phyloP scores from a whole-genome alignment of 1,139 yeast genomes.

The Geotrichum australiense region DNA sequence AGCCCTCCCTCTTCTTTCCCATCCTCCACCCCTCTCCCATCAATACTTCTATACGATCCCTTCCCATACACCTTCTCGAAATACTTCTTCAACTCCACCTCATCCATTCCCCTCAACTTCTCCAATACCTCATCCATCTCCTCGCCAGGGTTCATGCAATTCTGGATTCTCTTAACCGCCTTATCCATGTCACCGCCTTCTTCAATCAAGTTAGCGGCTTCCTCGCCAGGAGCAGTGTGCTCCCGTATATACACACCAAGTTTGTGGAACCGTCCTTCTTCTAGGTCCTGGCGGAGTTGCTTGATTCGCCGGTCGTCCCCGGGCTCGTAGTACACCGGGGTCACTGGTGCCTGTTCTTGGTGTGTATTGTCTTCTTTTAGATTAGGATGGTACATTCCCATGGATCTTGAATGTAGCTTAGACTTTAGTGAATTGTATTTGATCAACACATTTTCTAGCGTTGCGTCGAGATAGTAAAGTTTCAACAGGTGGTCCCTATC shows the following conservation, averaged over 20 bases:
- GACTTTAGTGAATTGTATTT: conserved; percentile 21
- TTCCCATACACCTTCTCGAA: conserved; percentile 7
- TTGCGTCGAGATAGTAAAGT: conserved; percentile 32
- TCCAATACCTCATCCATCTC: not conserved
- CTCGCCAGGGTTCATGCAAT: not conserved
- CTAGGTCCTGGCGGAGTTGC: conserved; percentile 63
- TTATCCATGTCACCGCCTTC: not conserved
- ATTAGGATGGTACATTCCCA: conserved; percentile 6
- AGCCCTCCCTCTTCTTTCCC: too few relatives aligned
- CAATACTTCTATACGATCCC: too few relatives aligned
- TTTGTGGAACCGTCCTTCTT: conserved; percentile 87
- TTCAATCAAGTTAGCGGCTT: not conserved
- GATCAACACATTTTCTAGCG: conserved; percentile 29
- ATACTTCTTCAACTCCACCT: conserved; percentile 1
- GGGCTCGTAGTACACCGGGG: not conserved
- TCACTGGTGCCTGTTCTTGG: not conserved
- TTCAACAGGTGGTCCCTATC: conserved; percentile 25
- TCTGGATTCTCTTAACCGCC: not conserved
- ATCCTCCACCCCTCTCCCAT: too few relatives aligned
- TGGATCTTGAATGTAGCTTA: conserved; percentile 4
- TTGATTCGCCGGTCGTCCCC: not conserved
- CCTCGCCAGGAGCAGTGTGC: not conserved
- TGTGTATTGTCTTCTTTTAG: not conserved
- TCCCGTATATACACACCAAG: conserved; percentile 45
- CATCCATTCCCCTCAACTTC: conserved; percentile 5